phyloP scores from a whole-genome alignment of 352 stramenopile species.

The Pseudoperonospora humuli region DNA sequence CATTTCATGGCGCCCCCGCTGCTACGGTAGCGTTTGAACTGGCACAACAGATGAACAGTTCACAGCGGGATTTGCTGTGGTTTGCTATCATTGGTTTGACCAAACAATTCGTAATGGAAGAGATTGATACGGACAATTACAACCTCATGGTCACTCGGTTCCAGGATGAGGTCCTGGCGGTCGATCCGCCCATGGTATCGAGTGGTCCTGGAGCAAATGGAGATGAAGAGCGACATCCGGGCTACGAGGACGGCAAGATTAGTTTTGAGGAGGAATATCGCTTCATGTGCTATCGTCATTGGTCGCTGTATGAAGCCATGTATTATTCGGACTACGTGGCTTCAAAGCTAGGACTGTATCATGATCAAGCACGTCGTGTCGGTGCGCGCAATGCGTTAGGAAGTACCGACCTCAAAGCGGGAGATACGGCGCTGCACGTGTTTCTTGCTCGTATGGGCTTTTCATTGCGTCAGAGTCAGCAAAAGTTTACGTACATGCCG shows the following conservation, averaged over 20 bases:
- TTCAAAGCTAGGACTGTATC: slow-evolving; percentile 77
- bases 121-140: slow-evolving; percentile 92
- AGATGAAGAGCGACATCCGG: slow-evolving; percentile 37
- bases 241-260: slow-evolving; percentile 78
- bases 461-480: slow-evolving; percentile 90
- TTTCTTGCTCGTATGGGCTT: slow-evolving; percentile 97
- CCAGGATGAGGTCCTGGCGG: slow-evolving; percentile 87
- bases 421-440: slow-evolving; percentile 82
- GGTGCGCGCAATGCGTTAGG: slow-evolving; percentile 47
- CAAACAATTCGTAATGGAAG: slow-evolving; percentile 90
- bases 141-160: slow-evolving; percentile 83
- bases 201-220: slow-evolving; percentile 28
- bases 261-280: slow-evolving; percentile 89
- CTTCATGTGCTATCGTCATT: slow-evolving; percentile 96
- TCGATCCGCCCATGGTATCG: slow-evolving; percentile 31
- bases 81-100: slow-evolving; percentile 96
- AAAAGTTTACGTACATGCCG: slow-evolving; percentile 95
- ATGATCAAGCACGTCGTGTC: slow-evolving; percentile 54
- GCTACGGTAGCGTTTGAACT: slow-evolving; percentile 78
- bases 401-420: slow-evolving; percentile 21
- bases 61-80: slow-evolving; percentile 90
- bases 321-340: slow-evolving; percentile 94
- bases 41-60: slow-evolving; percentile 76
- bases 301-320: slow-evolving; percentile 92
- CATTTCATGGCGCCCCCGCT: slow-evolving; percentile 73